Conservation (phyloP, 2,329 filamentous ascomycete genomes). For the Talaromyces sp. region DNA sequence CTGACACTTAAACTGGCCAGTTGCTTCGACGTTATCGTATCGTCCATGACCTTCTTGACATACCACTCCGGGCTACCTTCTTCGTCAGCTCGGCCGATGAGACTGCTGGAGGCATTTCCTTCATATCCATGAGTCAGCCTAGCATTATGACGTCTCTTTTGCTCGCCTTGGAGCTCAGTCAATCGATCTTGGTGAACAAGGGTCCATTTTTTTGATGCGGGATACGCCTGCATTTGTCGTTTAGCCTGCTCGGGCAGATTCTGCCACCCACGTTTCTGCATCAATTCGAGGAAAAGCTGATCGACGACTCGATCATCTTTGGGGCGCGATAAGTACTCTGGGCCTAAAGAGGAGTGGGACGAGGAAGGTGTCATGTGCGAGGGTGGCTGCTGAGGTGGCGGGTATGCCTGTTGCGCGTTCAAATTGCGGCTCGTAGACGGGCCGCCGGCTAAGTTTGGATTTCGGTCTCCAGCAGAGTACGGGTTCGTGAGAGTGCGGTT, state of each 20-base stretch:
- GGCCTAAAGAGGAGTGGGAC: slow-evolving; percentile 24
- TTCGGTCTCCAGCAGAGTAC: slow-evolving; percentile 31
- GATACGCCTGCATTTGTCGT: slow-evolving; percentile 94
- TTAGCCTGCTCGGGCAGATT: slow-evolving; percentile 91
- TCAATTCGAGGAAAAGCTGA: slow-evolving; percentile 84
- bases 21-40: slow-evolving; percentile 85
- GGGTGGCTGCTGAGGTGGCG: slow-evolving; percentile 20
- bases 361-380: slow-evolving; percentile 19
- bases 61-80: slow-evolving; percentile 98
- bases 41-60: slow-evolving; percentile 93
- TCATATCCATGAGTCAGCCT: slow-evolving; percentile 64
- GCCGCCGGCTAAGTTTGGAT: slow-evolving; percentile 19
- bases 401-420: slow-evolving; percentile 26
- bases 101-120: slow-evolving; percentile 57
- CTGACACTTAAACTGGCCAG: slow-evolving; percentile 92
- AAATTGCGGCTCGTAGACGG: slow-evolving; percentile 25
- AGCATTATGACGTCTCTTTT: slow-evolving; percentile 75
- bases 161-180: slow-evolving; percentile 89
- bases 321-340: slow-evolving; percentile 39
- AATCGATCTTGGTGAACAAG: slow-evolving; percentile 91
- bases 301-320: slow-evolving; percentile 71
- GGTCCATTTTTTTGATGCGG: slow-evolving; percentile 94
- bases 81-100: slow-evolving; percentile 67
- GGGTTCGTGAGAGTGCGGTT: slow-evolving; percentile 40
- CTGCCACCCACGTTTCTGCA: slow-evolving; percentile 98